A percentile compares a stretch with the other conserved stretches of the same genome.
These are phyloP conservation scores for Aplosporella prunicola DNA, from an alignment of 2,329 filamentous ascomycete species.

Conservation along the genomic window DNA sequence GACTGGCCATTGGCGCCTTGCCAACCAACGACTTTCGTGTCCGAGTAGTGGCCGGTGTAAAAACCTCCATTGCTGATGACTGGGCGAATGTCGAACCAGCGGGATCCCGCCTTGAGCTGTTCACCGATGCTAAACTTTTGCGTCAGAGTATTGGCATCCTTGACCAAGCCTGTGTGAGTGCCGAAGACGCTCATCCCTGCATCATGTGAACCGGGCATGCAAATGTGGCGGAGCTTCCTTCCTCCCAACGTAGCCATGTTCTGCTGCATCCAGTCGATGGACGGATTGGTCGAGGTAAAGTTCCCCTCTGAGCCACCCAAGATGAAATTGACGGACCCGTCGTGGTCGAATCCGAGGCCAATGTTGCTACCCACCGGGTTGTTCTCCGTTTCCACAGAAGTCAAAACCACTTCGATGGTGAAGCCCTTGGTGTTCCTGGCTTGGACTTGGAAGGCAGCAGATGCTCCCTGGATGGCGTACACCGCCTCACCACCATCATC, in stretches of 20 bases:
- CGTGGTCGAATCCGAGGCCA: slow-evolving; percentile 26
- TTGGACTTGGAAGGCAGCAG: slow-evolving; percentile 23
- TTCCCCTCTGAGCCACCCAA: slow-evolving; percentile 27
- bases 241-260: slow-evolving; percentile 28
- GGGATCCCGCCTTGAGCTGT: slow-evolving; percentile 38
- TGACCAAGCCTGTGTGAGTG: slow-evolving; percentile 29
- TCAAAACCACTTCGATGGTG: slow-evolving; percentile 23
- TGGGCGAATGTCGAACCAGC: slow-evolving; percentile 42
- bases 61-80: slow-evolving; percentile 32
- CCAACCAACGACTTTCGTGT: slow-evolving; percentile 26
- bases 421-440: slow-evolving; percentile 18
- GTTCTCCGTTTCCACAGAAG: slow-evolving; percentile 23
- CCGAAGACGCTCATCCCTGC: slow-evolving; percentile 40
- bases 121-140: slow-evolving; percentile 38
- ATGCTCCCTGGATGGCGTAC: slow-evolving; percentile 22
- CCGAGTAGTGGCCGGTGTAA: slow-evolving; percentile 35
- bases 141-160: slow-evolving; percentile 35
- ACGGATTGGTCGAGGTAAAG: slow-evolving; percentile 28
- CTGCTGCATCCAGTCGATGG: slow-evolving; percentile 33
- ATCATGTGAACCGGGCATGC: slow-evolving; percentile 42
- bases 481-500: slow-evolving; percentile 29
- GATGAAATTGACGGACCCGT: slow-evolving; percentile 29
- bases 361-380: slow-evolving; percentile 23
- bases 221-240: slow-evolving; percentile 36
- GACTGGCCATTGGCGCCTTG: slow-evolving; percentile 39